phyloP scores from a whole-genome alignment of 305 asterid genomes.

The Solanum chacoense region DNA sequence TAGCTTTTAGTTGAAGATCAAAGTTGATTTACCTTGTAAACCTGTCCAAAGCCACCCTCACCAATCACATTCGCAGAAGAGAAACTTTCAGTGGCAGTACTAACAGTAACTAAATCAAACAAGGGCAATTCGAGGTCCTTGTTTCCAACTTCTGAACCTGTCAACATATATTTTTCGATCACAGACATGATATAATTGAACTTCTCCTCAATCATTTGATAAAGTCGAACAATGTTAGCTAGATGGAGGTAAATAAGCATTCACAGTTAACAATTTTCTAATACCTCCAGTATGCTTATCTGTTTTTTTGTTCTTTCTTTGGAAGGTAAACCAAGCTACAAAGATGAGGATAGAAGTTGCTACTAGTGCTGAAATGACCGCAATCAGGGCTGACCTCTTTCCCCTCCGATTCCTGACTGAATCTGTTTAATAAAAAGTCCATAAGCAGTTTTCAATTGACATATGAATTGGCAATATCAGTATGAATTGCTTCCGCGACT shows the following conservation, averaged over 20 bases:
- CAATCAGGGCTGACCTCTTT: neutral
- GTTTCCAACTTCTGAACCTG: neutral
- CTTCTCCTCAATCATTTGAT: neutral
- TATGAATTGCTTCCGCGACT: neutral
- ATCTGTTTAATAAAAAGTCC: neutral
- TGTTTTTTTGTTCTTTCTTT: neutral
- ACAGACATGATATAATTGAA: neutral
- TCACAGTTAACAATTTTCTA: neutral
- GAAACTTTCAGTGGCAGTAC: neutral
- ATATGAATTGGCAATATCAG: neutral
- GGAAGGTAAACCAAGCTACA: neutral
- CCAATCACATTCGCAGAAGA: neutral
- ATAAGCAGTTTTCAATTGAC: neutral
- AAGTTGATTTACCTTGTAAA: conserved; percentile 1
- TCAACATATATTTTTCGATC: neutral
- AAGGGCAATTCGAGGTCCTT: neutral
- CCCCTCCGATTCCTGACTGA: neutral
- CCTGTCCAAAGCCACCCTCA: neutral
- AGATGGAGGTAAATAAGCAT: neutral
- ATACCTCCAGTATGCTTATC: neutral
- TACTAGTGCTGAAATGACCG: neutral
- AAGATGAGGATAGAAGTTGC: neutral
- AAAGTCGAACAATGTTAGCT: neutral
- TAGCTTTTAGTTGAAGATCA: neutral
- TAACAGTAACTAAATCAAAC: neutral